Percentiles rank a stretch among this genome's conserved stretches.
These are phyloP conservation scores for Echeveria elegans DNA, from an alignment of 164 flowering plant species.

Conservation along the genomic window DNA sequence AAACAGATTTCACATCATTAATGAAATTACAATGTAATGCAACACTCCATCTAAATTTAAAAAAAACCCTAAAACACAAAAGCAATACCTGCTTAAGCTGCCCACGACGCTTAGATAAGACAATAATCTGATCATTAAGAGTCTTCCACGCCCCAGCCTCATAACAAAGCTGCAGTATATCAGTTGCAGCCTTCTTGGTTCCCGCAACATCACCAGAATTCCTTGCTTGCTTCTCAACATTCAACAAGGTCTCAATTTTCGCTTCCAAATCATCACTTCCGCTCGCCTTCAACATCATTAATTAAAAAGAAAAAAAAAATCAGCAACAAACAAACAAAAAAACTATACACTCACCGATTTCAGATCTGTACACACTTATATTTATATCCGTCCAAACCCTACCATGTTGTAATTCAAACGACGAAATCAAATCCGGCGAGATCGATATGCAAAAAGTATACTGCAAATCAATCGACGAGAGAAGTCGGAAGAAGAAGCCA, in stretches of 20 bases:
- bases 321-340: neutral
- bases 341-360: neutral
- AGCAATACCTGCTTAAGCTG: slow-evolving; percentile 75
- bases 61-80: neutral
- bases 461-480: neutral
- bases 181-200: slow-evolving; percentile 66
- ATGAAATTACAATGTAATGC: too few species aligned
- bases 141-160: slow-evolving; percentile 77
- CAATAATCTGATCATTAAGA: slow-evolving; percentile 78
- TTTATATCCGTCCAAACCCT: neutral
- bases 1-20: too few species aligned
- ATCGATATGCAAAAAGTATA: neutral
- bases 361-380: neutral
- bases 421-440: neutral
- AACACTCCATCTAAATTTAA: too few species aligned
- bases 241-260: slow-evolving; percentile 58
- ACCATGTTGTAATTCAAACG: neutral
- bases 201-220: slow-evolving; percentile 67
- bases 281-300: slow-evolving; percentile 33
- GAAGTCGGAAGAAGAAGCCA: neutral
- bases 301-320: neutral
- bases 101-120: slow-evolving; percentile 84
- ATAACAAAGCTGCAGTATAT: slow-evolving; percentile 69
- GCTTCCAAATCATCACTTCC: slow-evolving; percentile 52
- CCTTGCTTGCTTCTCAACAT: slow-evolving; percentile 82